These are phyloP conservation scores for Colletotrichum karsti DNA, from an alignment of 2,329 filamentous ascomycete genomes.

Conservation along the genomic window DNA sequence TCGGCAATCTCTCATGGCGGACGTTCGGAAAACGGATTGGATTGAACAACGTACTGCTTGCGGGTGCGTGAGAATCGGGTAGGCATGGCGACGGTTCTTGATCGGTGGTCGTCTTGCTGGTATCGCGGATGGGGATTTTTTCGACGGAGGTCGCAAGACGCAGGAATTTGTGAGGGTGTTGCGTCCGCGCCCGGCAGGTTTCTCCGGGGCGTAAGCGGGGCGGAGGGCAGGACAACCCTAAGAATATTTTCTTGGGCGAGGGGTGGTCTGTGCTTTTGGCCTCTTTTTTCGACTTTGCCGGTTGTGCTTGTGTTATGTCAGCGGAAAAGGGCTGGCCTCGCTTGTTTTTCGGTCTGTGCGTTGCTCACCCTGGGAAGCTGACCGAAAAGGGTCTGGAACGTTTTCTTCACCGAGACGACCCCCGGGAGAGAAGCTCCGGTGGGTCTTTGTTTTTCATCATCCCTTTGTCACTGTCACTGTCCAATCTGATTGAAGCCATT, in stretches of 20 bases:
- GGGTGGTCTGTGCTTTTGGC: background rate
- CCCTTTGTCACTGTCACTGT: background rate
- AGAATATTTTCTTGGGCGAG: slow-evolving; percentile 23
- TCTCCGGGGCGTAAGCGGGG: slow-evolving; percentile 42
- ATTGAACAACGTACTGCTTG: slow-evolving; percentile 72
- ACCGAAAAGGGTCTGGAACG: background rate
- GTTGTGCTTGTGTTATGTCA: background rate
- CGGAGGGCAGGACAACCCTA: slow-evolving; percentile 52
- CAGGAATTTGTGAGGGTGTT: slow-evolving; percentile 47
- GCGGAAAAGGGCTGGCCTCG: background rate
- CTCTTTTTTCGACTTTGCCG: background rate
- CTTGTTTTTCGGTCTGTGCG: too few relatives aligned
- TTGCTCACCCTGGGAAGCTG: background rate
- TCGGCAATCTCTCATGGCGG: slow-evolving; percentile 20
- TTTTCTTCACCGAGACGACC: background rate
- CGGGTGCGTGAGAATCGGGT: slow-evolving; percentile 79
- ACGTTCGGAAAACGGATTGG: background rate
- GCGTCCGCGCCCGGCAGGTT: slow-evolving; percentile 43
- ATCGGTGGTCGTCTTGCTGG: slow-evolving; percentile 42
- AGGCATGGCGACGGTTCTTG: slow-evolving; percentile 50
- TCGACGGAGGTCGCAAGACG: slow-evolving; percentile 35
- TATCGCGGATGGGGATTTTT: slow-evolving; percentile 43
- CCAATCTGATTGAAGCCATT: background rate
- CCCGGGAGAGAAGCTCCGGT: background rate
- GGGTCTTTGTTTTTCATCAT: background rate